A percentile compares a stretch with the other conserved stretches of the same genome.
These are phyloP conservation scores for Hericium coralloides DNA, from an alignment of 768 basidiomycete species.

Conservation along the genomic window DNA sequence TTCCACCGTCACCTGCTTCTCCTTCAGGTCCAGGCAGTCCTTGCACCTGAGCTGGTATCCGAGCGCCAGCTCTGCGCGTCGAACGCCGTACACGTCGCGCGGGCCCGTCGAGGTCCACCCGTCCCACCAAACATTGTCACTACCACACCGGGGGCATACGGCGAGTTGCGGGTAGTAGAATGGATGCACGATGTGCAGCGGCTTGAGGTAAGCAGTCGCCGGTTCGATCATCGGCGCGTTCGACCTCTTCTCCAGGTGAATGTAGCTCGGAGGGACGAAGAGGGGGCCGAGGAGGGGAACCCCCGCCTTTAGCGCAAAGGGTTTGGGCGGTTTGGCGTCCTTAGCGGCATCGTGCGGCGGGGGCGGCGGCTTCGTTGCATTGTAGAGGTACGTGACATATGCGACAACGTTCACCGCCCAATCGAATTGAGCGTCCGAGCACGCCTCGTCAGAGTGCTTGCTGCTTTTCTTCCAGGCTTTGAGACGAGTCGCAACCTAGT, in stretches of 20 bases:
- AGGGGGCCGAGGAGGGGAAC: conserved; percentile 17
- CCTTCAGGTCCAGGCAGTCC: conserved; percentile 2
- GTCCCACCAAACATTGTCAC: conserved; percentile 5
- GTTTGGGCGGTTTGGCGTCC: not conserved
- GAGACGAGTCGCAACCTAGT: too few relatives aligned
- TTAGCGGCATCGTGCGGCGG: too few relatives aligned
- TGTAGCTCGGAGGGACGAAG: conserved; percentile 15
- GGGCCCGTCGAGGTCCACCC: conserved; percentile 12
- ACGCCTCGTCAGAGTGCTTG: not conserved
- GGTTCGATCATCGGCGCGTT: conserved; percentile 1
- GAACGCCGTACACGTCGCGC: conserved; percentile 15
- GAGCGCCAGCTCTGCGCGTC: conserved; percentile 8
- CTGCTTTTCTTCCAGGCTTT: too few relatives aligned
- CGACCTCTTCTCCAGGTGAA: conserved; percentile 6
- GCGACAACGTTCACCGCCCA: conserved; percentile 17
- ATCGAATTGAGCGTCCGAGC: conserved; percentile 11
- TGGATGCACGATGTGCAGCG: conserved; percentile 17
- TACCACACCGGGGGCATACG: conserved; percentile 9
- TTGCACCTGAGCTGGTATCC: conserved; percentile 13
- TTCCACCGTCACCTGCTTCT: not conserved
- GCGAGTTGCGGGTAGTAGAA: conserved; percentile 11
- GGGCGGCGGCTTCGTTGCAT: not conserved
- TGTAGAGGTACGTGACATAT: conserved; percentile 15
- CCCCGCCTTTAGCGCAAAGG: not conserved
- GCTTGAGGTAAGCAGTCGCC: conserved; percentile 13